phyloP scores from a whole-genome alignment of 805 yeast species.

The Ogataea sp. region DNA sequence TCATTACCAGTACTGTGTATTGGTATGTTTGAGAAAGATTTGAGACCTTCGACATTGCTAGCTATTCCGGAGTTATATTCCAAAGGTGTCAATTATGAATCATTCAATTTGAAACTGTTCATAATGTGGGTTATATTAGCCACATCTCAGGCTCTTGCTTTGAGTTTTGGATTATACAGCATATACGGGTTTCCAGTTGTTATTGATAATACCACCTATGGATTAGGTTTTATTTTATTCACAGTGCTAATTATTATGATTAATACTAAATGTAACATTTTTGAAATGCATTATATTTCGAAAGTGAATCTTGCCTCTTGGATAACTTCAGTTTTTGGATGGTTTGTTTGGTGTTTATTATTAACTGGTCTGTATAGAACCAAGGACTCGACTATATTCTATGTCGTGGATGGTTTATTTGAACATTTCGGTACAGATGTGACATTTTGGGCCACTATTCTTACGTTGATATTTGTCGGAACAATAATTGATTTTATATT shows the following conservation, averaged over 20 bases:
- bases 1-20: conserved; percentile 84
- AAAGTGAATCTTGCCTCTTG: conserved; percentile 61
- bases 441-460: conserved; percentile 80
- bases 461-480: conserved; percentile 51
- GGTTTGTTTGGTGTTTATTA: conserved; percentile 75
- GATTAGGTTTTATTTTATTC: conserved; percentile 70
- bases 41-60: conserved; percentile 77
- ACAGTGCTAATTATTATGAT: conserved; percentile 67
- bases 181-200: conserved; percentile 67
- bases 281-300: conserved; percentile 74
- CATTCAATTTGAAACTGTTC: conserved; percentile 65
- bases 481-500: conserved; percentile 57
- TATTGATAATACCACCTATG: conserved; percentile 70
- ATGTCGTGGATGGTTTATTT: conserved; percentile 61
- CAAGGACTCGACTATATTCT: conserved; percentile 52
- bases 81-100: conserved; percentile 65
- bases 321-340: conserved; percentile 71
- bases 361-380: conserved; percentile 59
- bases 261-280: conserved; percentile 67
- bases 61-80: conserved; percentile 89
- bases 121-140: conserved; percentile 75
- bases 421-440: conserved; percentile 69
- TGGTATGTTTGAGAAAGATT: conserved; percentile 93
- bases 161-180: conserved; percentile 58
- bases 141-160: conserved; percentile 58